Evolutionary conservation across 2,329 filamentous ascomycete genomes (phyloP).

Genomic region (Aspergillus ibericus): DNA sequence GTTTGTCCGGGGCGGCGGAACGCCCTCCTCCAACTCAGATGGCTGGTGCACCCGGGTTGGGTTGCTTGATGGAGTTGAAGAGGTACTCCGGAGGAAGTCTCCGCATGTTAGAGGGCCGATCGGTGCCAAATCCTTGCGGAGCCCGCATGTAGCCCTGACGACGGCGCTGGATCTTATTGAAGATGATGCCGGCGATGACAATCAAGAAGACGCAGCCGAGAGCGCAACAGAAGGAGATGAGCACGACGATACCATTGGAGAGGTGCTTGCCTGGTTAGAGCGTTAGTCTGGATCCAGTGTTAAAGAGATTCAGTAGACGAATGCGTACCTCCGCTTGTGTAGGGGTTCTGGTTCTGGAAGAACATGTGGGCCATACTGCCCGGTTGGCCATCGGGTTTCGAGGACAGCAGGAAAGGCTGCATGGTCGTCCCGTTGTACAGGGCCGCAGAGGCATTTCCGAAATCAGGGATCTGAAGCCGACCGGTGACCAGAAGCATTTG

Average conservation of each 20-base stretch:
- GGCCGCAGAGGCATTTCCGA: conserved; percentile 80
- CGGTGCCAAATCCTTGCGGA: conserved; percentile 46
- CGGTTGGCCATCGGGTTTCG: conserved; percentile 60
- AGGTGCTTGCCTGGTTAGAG: conserved; percentile 34
- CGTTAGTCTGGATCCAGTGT: conserved; percentile 1
- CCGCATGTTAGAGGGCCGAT: conserved; percentile 48
- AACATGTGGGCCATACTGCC: conserved; percentile 82
- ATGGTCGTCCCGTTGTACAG: conserved; percentile 82
- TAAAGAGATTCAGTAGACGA: not conserved
- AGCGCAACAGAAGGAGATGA: conserved; percentile 50
- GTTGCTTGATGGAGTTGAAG: conserved; percentile 42
- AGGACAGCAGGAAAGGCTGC: conserved; percentile 77
- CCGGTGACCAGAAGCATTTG: conserved; percentile 84
- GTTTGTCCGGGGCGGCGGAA: not conserved
- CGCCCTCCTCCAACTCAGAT: conserved; percentile 26
- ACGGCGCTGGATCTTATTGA: conserved; percentile 49
- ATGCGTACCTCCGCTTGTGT: conserved; percentile 62
- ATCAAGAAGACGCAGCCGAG: conserved; percentile 51
- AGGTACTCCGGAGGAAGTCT: conserved; percentile 50
- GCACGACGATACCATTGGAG: conserved; percentile 47
- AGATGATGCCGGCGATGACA: conserved; percentile 47
- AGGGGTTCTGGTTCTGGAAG: conserved; percentile 76
- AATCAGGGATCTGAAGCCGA: conserved; percentile 69
- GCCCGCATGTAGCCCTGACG: conserved; percentile 49
- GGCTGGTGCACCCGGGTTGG: conserved; percentile 35